Conservation (phyloP, 164 flowering plant species). For the Protea cynaroides region DNA sequence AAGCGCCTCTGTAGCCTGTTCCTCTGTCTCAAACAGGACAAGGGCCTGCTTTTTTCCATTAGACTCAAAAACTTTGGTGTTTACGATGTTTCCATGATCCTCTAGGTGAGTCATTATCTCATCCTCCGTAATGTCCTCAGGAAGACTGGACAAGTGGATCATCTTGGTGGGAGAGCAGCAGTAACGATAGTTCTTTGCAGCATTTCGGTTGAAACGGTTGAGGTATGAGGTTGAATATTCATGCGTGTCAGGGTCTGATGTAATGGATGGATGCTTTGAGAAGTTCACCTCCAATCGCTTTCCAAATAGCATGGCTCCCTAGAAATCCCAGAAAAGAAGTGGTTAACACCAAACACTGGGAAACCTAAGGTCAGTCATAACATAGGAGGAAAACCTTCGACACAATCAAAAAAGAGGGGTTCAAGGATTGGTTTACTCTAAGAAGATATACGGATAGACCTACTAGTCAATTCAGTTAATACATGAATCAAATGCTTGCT, state of each 20-base stretch:
- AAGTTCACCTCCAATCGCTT: slow-evolving; percentile 93
- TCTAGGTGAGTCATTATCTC: slow-evolving; percentile 69
- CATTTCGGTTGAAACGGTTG: slow-evolving; percentile 94
- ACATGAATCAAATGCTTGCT: too few relatives aligned
- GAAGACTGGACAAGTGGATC: slow-evolving; percentile 88
- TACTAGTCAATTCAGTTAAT: too few relatives aligned
- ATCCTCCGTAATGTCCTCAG: slow-evolving; percentile 79
- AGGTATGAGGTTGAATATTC: slow-evolving; percentile 87
- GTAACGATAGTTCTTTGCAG: slow-evolving; percentile 92
- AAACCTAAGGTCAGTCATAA: too few relatives aligned
- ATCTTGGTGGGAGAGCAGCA: slow-evolving; percentile 98
- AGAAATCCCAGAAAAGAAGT: slow-evolving; percentile 1
- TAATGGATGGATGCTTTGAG: slow-evolving; percentile 82
- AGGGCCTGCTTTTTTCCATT: slow-evolving; percentile 97
- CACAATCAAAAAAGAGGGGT: too few relatives aligned
- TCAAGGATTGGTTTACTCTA: too few relatives aligned
- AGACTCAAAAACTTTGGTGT: slow-evolving; percentile 81
- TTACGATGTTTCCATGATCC: slow-evolving; percentile 81
- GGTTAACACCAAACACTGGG: neutral
- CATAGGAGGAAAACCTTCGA: too few relatives aligned
- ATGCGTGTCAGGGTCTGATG: slow-evolving; percentile 76
- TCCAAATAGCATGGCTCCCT: slow-evolving; percentile 91
- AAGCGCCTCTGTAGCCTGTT: slow-evolving; percentile 95
- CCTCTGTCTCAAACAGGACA: slow-evolving; percentile 80
- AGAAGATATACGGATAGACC: too few relatives aligned